Evolutionary conservation across 768 basidiomycete species (phyloP).

Genomic region (Infundibulicybe gibba): DNA sequence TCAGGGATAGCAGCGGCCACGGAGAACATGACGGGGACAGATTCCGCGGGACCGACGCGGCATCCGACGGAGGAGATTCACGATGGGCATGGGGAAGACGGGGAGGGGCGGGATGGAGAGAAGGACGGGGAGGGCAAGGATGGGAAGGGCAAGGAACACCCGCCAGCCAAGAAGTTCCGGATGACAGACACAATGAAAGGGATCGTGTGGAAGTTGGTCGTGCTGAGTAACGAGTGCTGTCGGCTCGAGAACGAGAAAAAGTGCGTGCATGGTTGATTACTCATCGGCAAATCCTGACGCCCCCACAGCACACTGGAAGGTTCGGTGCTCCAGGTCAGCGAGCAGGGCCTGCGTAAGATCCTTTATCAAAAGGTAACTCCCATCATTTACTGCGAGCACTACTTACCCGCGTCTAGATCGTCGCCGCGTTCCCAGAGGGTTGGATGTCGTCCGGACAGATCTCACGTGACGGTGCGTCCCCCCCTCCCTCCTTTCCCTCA

Average conservation of each 20-base stretch:
- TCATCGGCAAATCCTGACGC: not conserved
- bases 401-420: slow-evolving; percentile 43
- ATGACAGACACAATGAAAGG: slow-evolving; percentile 80
- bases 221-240: slow-evolving; percentile 81
- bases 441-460: slow-evolving; percentile 89
- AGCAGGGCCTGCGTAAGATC: slow-evolving; percentile 75
- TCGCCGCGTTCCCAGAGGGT: slow-evolving; percentile 75
- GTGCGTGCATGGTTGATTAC: slow-evolving; percentile 24
- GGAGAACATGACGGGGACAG: slow-evolving; percentile 21
- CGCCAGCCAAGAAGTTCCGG: slow-evolving; percentile 74
- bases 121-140: slow-evolving; percentile 15
- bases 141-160: slow-evolving; percentile 35
- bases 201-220: slow-evolving; percentile 76
- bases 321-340: slow-evolving; percentile 68
- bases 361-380: slow-evolving; percentile 71
- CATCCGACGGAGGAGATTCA: slow-evolving; percentile 48
- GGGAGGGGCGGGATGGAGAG: slow-evolving; percentile 9
- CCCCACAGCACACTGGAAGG: slow-evolving; percentile 52
- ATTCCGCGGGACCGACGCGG: slow-evolving; percentile 35
- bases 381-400: not conserved
- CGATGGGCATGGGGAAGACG: slow-evolving; percentile 11
- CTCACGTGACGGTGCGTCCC: slow-evolving; percentile 68
- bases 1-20: slow-evolving; percentile 8
- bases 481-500: not conserved
- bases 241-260: slow-evolving; percentile 65